Evolutionary conservation across 352 stramenopile species (phyloP).

Genomic region (Aphanomyces invadans): DNA sequence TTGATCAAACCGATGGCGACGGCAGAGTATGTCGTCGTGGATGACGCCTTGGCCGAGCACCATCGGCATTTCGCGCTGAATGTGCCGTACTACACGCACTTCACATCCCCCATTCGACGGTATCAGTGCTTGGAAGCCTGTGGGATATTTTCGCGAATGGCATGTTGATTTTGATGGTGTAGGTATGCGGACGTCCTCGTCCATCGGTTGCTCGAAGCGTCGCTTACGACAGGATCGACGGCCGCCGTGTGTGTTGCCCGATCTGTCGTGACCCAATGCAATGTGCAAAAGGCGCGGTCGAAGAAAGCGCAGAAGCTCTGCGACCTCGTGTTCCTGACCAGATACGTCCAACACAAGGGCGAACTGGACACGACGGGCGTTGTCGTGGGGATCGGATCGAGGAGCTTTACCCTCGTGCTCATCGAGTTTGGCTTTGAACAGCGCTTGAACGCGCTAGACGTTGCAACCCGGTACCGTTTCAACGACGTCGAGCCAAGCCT

Average conservation of each 20-base stretch:
- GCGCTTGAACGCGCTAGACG: constrained; percentile 45
- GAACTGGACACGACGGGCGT: constrained; percentile 54
- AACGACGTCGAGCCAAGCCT: not conserved
- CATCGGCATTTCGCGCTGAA: constrained; percentile 96
- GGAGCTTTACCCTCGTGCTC: constrained; percentile 76
- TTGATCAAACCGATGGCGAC: constrained; percentile 93
- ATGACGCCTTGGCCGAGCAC: constrained; percentile 42
- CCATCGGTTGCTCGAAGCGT: constrained; percentile 52
- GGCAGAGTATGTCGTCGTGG: constrained; percentile 83
- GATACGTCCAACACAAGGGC: constrained; percentile 58
- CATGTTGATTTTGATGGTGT: not conserved
- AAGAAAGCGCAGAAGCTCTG: constrained; percentile 74
- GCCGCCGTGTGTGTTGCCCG: not conserved
- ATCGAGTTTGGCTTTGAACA: constrained; percentile 64
- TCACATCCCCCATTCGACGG: constrained; percentile 95
- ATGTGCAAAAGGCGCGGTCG: constrained; percentile 77
- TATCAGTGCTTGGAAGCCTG: constrained; percentile 51
- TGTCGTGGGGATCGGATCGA: constrained; percentile 60
- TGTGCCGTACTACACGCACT: constrained; percentile 98
- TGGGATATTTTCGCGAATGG: not conserved
- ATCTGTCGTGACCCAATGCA: constrained; percentile 41
- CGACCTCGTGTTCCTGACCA: constrained; percentile 73
- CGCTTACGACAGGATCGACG: constrained; percentile 8
- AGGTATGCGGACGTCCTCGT: constrained; percentile 72
- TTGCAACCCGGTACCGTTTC: constrained; percentile 27